Evolutionary conservation across 306 rosid genomes (phyloP).

Genomic region (Quercus cerris): DNA sequence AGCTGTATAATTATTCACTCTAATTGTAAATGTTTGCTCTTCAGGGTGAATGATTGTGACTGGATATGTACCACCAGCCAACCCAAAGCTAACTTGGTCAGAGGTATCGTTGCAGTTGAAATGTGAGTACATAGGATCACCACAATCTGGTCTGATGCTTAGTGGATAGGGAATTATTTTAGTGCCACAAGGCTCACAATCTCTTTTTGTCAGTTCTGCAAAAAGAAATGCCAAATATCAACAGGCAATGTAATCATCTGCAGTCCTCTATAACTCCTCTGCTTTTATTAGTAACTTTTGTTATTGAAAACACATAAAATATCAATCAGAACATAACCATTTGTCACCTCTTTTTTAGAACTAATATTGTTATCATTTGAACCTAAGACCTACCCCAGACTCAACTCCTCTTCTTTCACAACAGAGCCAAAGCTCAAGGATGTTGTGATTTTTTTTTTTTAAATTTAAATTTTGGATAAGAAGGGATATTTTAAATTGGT

Average conservation of each 20-base stretch:
- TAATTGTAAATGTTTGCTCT: background rate
- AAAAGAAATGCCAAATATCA: background rate
- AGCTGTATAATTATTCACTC: background rate
- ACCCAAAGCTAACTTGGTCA: background rate
- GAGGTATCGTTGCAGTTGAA: background rate
- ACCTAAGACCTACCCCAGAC: no score
- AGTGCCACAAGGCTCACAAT: constrained; percentile 18
- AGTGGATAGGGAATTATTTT: constrained; percentile 23
- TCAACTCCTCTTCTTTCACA: no score
- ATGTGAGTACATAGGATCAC: constrained; percentile 7
- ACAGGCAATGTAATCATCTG: background rate
- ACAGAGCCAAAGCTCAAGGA: no score
- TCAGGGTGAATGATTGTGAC: constrained; percentile 8
- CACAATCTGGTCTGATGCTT: constrained; percentile 12
- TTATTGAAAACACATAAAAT: no score
- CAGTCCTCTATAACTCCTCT: background rate
- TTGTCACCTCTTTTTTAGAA: no score
- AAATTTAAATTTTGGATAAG: no score
- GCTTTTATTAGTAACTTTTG: background rate
- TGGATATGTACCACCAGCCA: background rate
- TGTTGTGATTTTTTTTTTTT: no score
- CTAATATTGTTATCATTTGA: no score
- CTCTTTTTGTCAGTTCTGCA: background rate
- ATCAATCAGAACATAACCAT: no score
- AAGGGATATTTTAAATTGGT: no score